These are phyloP conservation scores for Emmonsiellopsis sp. DNA, from an alignment of 2,329 filamentous ascomycete genomes.

Conservation along the genomic window DNA sequence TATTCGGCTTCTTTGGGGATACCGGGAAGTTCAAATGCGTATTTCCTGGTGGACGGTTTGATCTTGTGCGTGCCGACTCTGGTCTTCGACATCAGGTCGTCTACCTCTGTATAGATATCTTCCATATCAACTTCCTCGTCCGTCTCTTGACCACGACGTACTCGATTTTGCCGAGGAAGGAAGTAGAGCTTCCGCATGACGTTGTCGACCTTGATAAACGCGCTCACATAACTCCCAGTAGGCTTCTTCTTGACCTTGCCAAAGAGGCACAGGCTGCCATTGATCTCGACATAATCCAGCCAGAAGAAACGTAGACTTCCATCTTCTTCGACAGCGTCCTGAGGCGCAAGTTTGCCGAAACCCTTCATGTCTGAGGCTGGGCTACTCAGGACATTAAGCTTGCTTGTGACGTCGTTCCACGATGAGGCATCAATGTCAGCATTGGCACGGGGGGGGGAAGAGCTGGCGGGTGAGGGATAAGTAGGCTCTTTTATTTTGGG, in stretches of 20 bases:
- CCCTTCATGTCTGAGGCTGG: constrained; percentile 48
- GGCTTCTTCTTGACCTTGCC: constrained; percentile 92
- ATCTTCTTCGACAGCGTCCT: constrained; percentile 86
- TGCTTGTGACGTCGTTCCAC: constrained; percentile 81
- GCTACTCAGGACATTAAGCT: constrained; percentile 75
- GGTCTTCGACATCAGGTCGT: constrained; percentile 76
- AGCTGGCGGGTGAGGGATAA: constrained; percentile 63
- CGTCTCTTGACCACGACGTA: constrained; percentile 56
- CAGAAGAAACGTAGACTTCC: constrained; percentile 92
- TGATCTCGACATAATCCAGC: constrained; percentile 90
- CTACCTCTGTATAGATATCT: constrained; percentile 85
- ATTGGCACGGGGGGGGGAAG: constrained; percentile 60
- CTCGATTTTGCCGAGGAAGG: constrained; percentile 62
- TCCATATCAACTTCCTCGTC: constrained; percentile 74
- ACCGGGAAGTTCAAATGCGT: constrained; percentile 83
- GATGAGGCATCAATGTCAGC: constrained; percentile 65
- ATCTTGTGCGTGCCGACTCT: constrained; percentile 87
- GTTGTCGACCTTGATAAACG: constrained; percentile 93
- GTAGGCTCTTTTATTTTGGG: constrained; percentile 64
- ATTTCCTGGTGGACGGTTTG: constrained; percentile 81
- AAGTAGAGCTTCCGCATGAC: constrained; percentile 90
- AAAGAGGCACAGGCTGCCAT: constrained; percentile 85
- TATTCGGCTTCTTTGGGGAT: constrained; percentile 87
- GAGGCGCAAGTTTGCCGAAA: constrained; percentile 72
- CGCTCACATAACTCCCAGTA: constrained; percentile 70